Base-by-base conservation (phyloP, 2,329 filamentous ascomycete species). In the Beauveria australis region DNA sequence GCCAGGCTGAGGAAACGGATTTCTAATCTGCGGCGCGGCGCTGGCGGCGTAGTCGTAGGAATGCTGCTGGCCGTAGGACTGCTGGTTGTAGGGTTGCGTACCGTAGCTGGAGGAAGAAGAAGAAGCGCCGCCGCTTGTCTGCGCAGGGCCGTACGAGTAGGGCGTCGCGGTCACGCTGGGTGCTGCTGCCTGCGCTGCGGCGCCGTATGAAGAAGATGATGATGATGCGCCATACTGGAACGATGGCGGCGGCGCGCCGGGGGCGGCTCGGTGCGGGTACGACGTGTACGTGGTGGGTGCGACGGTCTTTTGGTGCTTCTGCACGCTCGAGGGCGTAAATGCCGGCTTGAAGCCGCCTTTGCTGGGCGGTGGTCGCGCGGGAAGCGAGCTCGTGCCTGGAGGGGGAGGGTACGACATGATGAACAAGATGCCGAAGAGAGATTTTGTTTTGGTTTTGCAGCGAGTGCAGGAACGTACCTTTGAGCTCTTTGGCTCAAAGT, bases 401-500 rank as follows among this genome's bases (percentile, higher is more conserved):
- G 89, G 88, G 72, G 87, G 88, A 76, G 89, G 88, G 82, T 91
- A 91, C 77, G 89, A 88, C 90, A 93, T 93, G 82, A 86, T 86
- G 83, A 86, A 86, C 76, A 80, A 75, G 62, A 55, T 48, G 60
- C 16, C 52, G 52, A n/a, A 22, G 44, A 22, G 19, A 52, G 26
- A 9, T 30, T 30, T 30, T 30, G 12, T 52, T 41, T n/a, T 62
- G 61, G 58, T 52, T 62, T 61, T 59, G 59, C 60, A 56, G 62
- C 57, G 22, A 26, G 40, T 56, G 51, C 52, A 43, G 53, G 22
- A 49, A 61, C 60, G 60, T 61, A 61, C 60, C 60, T 57, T 61
- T 58, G 60, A 58, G 60, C 53, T 43, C 22, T 9, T 28, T 37
- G 26, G 18, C 47, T 41, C 46, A 61, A 61, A 61, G 60, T 61